Conservation (phyloP, 192 early-diverging fungal species). For the Coemansia pectinata region DNA sequence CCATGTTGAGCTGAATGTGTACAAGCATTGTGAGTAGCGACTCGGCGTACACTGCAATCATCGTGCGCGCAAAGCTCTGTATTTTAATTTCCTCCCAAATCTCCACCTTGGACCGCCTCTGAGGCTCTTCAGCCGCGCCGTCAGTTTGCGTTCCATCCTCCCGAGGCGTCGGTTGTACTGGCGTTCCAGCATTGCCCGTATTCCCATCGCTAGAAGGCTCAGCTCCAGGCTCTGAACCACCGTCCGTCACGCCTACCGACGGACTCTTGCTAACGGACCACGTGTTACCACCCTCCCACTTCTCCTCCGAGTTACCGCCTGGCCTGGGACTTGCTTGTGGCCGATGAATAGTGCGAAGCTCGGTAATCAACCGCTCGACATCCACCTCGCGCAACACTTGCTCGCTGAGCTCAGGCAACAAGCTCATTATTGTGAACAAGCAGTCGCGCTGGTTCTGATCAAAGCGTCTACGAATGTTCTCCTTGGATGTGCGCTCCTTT, state of each 20-base stretch:
- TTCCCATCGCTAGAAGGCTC: neutral
- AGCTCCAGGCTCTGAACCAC: neutral
- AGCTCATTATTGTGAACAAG: conserved; percentile 76
- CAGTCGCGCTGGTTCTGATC: conserved; percentile 95
- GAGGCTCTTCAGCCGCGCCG: neutral
- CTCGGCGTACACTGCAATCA: conserved; percentile 83
- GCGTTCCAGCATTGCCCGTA: neutral
- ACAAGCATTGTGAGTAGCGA: conserved; percentile 85
- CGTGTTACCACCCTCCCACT: conserved; percentile 5
- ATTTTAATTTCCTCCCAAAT: conserved; percentile 92
- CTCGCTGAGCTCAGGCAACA: conserved; percentile 79
- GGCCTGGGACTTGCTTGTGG: neutral
- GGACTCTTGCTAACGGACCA: conserved; percentile 15
- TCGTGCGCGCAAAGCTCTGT: conserved; percentile 83
- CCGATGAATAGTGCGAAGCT: conserved; percentile 50
- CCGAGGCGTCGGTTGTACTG: neutral
- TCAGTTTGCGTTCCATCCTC: neutral
- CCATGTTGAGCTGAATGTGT: conserved; percentile 83
- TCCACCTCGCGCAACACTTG: conserved; percentile 75
- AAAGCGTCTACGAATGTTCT: conserved; percentile 83
- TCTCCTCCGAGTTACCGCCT: neutral
- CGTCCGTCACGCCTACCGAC: neutral
- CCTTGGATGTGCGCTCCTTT: conserved; percentile 60
- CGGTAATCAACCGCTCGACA: conserved; percentile 66
- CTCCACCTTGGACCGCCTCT: conserved; percentile 62